phyloP scores from a whole-genome alignment of 257 asterid species.

The Nicotiana tabacum region DNA sequence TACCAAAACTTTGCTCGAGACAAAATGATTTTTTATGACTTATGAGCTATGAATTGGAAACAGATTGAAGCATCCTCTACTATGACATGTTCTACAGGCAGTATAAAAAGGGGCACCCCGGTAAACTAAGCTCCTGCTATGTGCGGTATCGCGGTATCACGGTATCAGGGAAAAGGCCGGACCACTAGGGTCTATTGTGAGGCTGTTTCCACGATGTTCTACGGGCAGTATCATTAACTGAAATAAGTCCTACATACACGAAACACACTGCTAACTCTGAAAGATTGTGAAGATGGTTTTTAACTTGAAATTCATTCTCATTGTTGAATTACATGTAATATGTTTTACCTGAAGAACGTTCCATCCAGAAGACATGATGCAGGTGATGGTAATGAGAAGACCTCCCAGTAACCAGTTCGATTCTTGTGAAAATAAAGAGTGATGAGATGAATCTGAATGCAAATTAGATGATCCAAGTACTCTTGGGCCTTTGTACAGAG shows the following conservation, averaged over 20 bases:
- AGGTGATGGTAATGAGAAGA: constrained; percentile 11
- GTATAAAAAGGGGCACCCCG: background rate
- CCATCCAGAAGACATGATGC: constrained; percentile 20
- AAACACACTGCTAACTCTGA: background rate
- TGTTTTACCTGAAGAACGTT: constrained; percentile 27
- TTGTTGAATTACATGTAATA: background rate
- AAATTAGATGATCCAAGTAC: background rate
- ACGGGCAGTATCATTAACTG: background rate
- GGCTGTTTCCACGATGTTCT: background rate
- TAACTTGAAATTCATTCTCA: background rate
- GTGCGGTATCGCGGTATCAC: accelerated
- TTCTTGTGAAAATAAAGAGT: background rate
- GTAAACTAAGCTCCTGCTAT: too few species aligned
- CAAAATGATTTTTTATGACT: background rate
- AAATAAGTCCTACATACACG: background rate
- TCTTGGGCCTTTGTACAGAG: constrained; percentile 22
- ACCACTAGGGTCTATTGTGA: too few species aligned
- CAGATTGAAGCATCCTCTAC: background rate
- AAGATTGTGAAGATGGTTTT: background rate
- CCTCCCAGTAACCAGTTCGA: constrained; percentile 26
- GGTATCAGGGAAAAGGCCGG: accelerated
- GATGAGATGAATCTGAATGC: background rate
- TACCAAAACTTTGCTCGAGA: background rate
- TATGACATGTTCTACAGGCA: background rate
- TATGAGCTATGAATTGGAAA: background rate